Conservation (phyloP, 352 stramenopile species). For the Phytopythium sindhum region DNA sequence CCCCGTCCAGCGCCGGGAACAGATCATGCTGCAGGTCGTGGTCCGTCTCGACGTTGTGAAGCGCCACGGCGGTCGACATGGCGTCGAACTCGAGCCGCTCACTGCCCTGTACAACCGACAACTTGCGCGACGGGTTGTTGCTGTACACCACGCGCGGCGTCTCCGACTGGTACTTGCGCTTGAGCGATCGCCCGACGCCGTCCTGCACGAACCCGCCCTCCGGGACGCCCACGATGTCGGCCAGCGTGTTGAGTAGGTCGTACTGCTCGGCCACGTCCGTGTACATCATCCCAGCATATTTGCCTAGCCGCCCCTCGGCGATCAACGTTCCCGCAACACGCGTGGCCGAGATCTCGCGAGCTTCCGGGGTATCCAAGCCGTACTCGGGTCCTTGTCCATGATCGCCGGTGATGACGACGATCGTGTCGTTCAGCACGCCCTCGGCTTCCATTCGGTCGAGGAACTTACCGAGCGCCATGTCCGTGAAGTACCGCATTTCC, state of each 20-base stretch:
- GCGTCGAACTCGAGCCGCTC: constrained; percentile 40
- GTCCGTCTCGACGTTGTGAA: constrained; percentile 43
- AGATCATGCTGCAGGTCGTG: constrained; percentile 32
- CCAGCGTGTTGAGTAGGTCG: constrained; percentile 59
- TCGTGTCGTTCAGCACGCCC: constrained; percentile 53
- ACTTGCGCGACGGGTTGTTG: constrained; percentile 54
- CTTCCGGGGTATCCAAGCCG: constrained; percentile 33
- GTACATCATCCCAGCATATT: constrained; percentile 22
- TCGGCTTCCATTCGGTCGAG: constrained; percentile 41
- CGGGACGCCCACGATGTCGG: constrained; percentile 54
- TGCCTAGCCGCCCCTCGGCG: constrained; percentile 41
- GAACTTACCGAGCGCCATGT: constrained; percentile 52
- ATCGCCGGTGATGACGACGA: constrained; percentile 56
- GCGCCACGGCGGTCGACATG: constrained; percentile 30
- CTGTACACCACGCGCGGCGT: constrained; percentile 31
- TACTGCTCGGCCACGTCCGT: constrained; percentile 40
- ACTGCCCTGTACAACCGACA: constrained; percentile 39
- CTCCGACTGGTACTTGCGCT: constrained; percentile 24
- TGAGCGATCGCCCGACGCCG: constrained; percentile 52
- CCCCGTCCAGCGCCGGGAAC: constrained; percentile 19
- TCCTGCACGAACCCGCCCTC: constrained; percentile 45
- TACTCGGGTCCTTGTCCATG: constrained; percentile 53
- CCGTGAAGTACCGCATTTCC: constrained; percentile 52
- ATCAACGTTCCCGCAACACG: constrained; percentile 44
- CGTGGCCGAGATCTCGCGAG: constrained; percentile 38